A percentile compares a stretch with the other conserved stretches of the same genome.
phyloP scores from a whole-genome alignment of 2,329 filamentous ascomycete genomes.

The Alternaria metachromatica region DNA sequence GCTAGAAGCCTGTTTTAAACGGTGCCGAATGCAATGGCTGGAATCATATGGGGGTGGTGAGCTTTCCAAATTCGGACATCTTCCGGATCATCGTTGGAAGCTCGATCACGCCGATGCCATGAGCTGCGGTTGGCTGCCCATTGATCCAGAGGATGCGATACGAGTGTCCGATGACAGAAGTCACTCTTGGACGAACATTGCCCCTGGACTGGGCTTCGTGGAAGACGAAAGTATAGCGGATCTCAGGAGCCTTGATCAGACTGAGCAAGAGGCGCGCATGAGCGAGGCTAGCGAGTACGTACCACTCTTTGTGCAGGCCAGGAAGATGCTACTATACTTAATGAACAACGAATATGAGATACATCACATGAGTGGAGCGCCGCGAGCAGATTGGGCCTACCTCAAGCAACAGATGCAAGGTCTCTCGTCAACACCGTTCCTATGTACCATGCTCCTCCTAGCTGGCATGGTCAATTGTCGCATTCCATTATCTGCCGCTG shows the following conservation, averaged over 20 bases:
- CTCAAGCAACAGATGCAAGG: neutral
- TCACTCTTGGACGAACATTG: fast-evolving
- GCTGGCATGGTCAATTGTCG: neutral
- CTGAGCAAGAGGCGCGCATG: neutral
- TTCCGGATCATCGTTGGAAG: neutral
- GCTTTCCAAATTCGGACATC: neutral
- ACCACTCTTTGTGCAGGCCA: neutral
- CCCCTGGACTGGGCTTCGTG: neutral
- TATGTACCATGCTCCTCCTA: neutral
- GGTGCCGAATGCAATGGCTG: fast-evolving
- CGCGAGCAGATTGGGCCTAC: neutral
- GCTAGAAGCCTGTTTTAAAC: neutral
- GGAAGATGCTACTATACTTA: neutral
- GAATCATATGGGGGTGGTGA: neutral
- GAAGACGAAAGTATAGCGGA: neutral
- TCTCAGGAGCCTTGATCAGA: fast-evolving
- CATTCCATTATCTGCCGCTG: neutral
- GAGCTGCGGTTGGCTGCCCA: neutral
- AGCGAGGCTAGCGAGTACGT: neutral
- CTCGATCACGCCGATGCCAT: neutral
- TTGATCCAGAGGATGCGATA: neutral
- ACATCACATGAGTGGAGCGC: neutral
- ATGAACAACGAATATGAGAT: too few species aligned
- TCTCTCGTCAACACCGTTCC: neutral
- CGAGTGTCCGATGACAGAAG: neutral